Evolutionary conservation across 176 grass and related monocot species (phyloP).

Genomic region (Avena atlantica): DNA sequence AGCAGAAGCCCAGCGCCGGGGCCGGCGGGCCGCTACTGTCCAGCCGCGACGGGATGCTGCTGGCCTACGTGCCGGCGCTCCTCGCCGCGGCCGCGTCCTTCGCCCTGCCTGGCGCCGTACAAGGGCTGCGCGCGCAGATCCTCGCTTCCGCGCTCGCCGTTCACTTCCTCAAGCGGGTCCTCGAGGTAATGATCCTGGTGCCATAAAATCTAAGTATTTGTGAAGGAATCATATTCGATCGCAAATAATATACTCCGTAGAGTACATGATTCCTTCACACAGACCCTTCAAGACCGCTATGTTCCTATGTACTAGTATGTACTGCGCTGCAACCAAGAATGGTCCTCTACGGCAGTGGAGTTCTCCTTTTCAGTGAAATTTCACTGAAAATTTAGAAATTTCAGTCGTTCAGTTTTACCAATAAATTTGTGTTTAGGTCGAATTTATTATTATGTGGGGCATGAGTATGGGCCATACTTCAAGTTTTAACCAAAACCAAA

Average conservation of each 20-base stretch:
- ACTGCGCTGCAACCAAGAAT: not conserved
- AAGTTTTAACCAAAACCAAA: not conserved
- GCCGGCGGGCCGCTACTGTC: conserved; percentile 21
- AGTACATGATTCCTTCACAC: not conserved
- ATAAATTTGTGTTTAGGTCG: not conserved
- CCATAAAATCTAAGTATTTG: no score
- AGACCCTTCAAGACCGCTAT: not conserved
- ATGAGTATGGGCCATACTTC: not conserved
- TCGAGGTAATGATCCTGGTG: conserved; percentile 57
- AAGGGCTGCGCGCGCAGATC: conserved; percentile 34
- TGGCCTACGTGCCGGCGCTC: conserved; percentile 69
- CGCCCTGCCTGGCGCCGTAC: conserved; percentile 48
- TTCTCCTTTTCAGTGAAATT: not conserved
- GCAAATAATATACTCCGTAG: no score
- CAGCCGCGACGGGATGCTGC: conserved; percentile 61
- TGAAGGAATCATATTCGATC: no score
- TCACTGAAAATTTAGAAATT: not conserved
- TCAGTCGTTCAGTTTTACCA: not conserved
- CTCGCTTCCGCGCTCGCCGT: conserved; percentile 54
- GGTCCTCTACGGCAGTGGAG: not conserved
- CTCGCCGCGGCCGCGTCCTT: conserved; percentile 50
- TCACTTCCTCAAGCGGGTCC: conserved; percentile 78
- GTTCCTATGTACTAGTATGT: not conserved
- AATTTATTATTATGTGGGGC: not conserved
- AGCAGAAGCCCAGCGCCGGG: not conserved